phyloP scores from a whole-genome alignment of 257 asterid species.

The Primulina tabacum region DNA sequence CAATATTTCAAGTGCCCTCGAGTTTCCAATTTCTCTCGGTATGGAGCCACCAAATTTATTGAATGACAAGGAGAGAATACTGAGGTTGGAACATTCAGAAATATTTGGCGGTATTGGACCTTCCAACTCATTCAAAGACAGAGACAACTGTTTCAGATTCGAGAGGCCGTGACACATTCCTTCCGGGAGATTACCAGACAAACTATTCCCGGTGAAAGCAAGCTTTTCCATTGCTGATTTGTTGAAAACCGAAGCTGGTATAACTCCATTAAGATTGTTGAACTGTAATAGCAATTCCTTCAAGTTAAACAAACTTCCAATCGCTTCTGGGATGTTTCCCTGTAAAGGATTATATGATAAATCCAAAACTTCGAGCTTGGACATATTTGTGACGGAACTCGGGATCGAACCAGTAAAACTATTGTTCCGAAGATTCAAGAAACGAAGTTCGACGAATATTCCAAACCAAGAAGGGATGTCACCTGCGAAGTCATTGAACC shows the following conservation, averaged over 20 bases:
- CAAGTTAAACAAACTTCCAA: conserved; percentile 18
- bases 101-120: conserved; percentile 30
- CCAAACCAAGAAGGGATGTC: conserved; percentile 24
- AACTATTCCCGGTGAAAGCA: conserved; percentile 11
- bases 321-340: conserved; percentile 22
- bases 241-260: conserved; percentile 28
- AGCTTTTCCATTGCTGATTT: conserved; percentile 19
- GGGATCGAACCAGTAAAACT: conserved; percentile 22
- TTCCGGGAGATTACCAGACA: conserved; percentile 19
- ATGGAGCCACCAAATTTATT: conserved; percentile 26
- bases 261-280: conserved; percentile 19
- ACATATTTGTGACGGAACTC: conserved; percentile 20
- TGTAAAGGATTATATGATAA: conserved; percentile 18
- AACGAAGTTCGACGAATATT: background rate
- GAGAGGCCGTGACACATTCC: conserved; percentile 16
- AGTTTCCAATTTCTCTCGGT: conserved; percentile 22
- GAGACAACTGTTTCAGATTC: conserved; percentile 1
- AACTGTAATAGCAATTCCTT: background rate
- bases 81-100: conserved; percentile 26
- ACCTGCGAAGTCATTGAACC: conserved; percentile 12
- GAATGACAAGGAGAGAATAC: background rate
- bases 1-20: conserved; percentile 14
- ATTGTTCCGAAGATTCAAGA: conserved; percentile 21
- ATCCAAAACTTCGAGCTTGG: conserved; percentile 21
- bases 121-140: conserved; percentile 9